Percentiles rank a stretch among this genome's conserved stretches.
Evolutionary conservation across 257 asterid genomes (phyloP).

Genomic region (Lycium ferocissimum): DNA sequence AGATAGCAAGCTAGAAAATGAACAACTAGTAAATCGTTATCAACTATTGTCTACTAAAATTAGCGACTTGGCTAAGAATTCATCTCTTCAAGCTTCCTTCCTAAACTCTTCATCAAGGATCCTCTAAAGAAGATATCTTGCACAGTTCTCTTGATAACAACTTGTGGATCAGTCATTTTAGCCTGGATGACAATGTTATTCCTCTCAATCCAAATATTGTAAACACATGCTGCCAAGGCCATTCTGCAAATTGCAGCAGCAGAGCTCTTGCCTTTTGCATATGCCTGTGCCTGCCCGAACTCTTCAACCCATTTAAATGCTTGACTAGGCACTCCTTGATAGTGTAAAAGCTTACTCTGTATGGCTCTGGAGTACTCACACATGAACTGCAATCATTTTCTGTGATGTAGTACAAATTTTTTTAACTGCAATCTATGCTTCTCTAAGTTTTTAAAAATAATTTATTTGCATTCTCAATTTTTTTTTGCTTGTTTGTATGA

Average conservation of each 20-base stretch:
- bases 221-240: neutral
- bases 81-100: neutral
- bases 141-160: neutral
- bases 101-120: neutral
- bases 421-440: too few relatives aligned
- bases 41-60: neutral
- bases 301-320: neutral
- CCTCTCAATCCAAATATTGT: too few relatives aligned
- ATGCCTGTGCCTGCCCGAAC: neutral
- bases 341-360: neutral
- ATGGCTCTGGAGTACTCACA: neutral
- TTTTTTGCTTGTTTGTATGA: slow-evolving; percentile 31
- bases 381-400: neutral
- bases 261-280: neutral
- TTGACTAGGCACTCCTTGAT: neutral
- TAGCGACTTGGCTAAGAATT: neutral
- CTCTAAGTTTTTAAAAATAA: neutral
- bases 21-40: neutral
- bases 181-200: too few relatives aligned
- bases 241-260: neutral
- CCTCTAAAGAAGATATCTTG: neutral
- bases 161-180: too few relatives aligned
- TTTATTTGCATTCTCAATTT: too few relatives aligned
- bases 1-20: too few relatives aligned
- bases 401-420: too few relatives aligned